Conservation (phyloP, 345 rosid species). For the Acer yangbiense region DNA sequence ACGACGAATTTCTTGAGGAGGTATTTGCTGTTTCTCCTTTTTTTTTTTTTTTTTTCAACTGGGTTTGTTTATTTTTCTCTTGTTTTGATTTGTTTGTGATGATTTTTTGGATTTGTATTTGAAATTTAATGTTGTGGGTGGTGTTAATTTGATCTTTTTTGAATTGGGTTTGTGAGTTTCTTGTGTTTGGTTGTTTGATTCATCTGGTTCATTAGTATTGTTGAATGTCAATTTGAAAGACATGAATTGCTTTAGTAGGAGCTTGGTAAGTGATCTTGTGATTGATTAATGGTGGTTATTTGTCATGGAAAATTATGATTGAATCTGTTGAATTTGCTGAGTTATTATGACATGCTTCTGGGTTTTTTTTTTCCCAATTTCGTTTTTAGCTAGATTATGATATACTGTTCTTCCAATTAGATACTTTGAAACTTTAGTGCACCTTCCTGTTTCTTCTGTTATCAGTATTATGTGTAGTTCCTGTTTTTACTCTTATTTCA, state of each 20-base stretch:
- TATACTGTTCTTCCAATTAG: too few relatives aligned
- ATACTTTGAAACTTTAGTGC: too few relatives aligned
- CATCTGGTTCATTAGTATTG: background rate
- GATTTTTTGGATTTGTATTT: background rate
- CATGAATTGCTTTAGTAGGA: too few relatives aligned
- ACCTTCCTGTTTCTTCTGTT: too few relatives aligned
- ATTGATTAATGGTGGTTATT: background rate
- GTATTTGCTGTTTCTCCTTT: conserved; percentile 25
- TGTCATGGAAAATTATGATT: background rate
- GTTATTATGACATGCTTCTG: background rate
- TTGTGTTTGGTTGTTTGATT: background rate
- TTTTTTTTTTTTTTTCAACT: background rate
- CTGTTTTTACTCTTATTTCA: too few relatives aligned
- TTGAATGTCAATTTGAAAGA: background rate
- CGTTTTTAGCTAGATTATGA: too few relatives aligned
- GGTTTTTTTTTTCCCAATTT: too few relatives aligned
- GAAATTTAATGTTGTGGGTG: background rate
- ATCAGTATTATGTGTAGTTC: too few relatives aligned
- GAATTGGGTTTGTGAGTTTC: background rate
- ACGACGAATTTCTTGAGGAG: conserved; percentile 69
- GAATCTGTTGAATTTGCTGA: background rate
- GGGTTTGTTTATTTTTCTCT: background rate
- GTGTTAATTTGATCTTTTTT: background rate
- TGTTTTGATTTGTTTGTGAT: background rate
- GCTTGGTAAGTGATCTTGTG: background rate